phyloP scores from a whole-genome alignment of 2,329 filamentous ascomycete species.

The Tolypocladium guangdongense region DNA sequence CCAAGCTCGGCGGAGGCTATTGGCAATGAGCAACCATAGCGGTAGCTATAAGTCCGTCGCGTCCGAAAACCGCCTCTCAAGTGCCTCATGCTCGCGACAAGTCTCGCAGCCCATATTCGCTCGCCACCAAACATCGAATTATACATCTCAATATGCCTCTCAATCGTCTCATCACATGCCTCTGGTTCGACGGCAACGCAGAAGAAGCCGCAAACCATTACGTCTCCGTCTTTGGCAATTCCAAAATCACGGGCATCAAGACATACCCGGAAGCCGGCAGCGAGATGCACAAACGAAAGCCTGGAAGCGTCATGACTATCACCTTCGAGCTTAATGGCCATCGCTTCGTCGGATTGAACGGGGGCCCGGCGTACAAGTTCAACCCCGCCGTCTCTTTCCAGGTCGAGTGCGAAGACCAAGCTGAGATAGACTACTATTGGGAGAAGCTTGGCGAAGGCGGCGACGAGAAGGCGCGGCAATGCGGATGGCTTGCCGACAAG shows the following conservation, averaged over 20 bases:
- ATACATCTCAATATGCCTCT: background rate
- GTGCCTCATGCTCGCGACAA: background rate
- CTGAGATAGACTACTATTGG: constrained; percentile 37
- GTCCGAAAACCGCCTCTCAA: background rate
- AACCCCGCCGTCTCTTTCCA: constrained; percentile 31
- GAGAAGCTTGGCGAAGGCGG: constrained; percentile 22
- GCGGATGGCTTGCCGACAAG: constrained; percentile 34
- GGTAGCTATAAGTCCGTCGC: too few relatives aligned
- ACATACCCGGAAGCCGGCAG: constrained; percentile 18
- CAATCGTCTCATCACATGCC: constrained; percentile 15
- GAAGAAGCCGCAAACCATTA: constrained; percentile 31
- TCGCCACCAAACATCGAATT: background rate
- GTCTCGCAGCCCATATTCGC: background rate
- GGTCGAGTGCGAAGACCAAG: constrained; percentile 32
- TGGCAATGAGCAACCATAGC: background rate
- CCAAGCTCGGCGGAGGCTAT: background rate
- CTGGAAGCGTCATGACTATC: constrained; percentile 23
- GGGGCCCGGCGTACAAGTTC: constrained; percentile 28
- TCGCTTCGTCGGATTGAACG: constrained; percentile 30
- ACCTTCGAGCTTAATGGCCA: constrained; percentile 28
- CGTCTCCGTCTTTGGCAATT: constrained; percentile 27
- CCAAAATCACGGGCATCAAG: constrained; percentile 21
- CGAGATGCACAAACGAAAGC: constrained; percentile 17
- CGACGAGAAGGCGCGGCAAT: constrained; percentile 24
- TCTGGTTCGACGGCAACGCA: constrained; percentile 31